These are phyloP conservation scores for Xylaria sp. DNA, from an alignment of 2,329 filamentous ascomycete species.

Conservation along the genomic window DNA sequence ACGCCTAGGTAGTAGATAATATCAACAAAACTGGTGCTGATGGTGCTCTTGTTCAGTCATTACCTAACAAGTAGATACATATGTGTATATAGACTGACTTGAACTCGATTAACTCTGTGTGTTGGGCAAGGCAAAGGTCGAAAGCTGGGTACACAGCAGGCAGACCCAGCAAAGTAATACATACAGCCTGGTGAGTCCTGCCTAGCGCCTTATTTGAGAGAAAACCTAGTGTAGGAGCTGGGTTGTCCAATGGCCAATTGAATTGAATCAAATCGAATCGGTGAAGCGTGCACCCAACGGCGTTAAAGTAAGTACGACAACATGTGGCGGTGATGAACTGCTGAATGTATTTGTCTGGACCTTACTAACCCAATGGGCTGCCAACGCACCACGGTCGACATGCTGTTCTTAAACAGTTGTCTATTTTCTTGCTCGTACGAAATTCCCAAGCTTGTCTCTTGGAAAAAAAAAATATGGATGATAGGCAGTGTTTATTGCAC, in stretches of 20 bases:
- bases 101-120: not conserved
- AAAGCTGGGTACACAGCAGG: not conserved
- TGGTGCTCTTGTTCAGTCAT: conserved; percentile 1
- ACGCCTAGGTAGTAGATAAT: not conserved
- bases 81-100: not conserved
- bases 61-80: not conserved
- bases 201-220: not conserved
- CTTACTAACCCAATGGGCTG: conserved; percentile 5
- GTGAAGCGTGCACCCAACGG: not conserved
- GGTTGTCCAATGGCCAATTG: not conserved
- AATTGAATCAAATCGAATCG: conserved; percentile 1
- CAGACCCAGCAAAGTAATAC: no score
- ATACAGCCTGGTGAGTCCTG: no score
- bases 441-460: not conserved
- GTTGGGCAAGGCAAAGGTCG: not conserved
- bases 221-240: not conserved
- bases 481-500: not conserved
- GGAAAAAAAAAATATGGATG: not conserved
- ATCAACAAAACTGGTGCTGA: conserved; percentile 5
- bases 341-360: not conserved
- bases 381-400: not conserved
- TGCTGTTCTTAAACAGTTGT: not conserved
- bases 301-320: not conserved
- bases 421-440: no score
- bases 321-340: not conserved